phyloP scores from a whole-genome alignment of 176 grass and related monocot genomes.

The Carex littledalei region DNA sequence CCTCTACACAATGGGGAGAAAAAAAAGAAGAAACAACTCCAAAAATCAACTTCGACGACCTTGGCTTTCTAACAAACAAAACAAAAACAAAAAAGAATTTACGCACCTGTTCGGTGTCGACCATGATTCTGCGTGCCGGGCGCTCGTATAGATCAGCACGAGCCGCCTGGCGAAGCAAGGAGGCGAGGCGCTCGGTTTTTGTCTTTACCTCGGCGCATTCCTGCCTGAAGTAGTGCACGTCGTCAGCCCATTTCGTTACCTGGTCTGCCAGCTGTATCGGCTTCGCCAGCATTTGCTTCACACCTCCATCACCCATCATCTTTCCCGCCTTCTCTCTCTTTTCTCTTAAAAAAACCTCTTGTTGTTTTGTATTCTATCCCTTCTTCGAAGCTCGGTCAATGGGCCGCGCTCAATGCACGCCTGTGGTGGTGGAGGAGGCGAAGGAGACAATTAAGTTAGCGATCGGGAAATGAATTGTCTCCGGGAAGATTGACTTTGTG shows the following conservation, averaged over 20 bases:
- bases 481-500: not conserved
- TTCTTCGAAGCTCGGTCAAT: not conserved
- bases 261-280: conserved; percentile 94
- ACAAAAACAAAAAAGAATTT: not conserved
- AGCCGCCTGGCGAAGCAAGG: conserved; percentile 78
- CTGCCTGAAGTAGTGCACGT: conserved; percentile 45
- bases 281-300: conserved; percentile 66
- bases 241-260: conserved; percentile 77
- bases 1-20: not conserved
- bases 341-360: not conserved
- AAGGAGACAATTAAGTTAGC: not conserved
- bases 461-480: not conserved
- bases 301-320: conserved; percentile 46
- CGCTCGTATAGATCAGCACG: conserved; percentile 89
- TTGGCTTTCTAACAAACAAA: not conserved
- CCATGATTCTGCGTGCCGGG: conserved; percentile 74
- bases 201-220: conserved; percentile 75
- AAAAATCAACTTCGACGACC: not conserved
- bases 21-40: not conserved
- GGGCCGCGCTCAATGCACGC: not conserved
- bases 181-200: conserved; percentile 63
- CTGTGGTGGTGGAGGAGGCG: not conserved
- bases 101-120: conserved; percentile 64
- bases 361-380: not conserved
- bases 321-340: not conserved